Base-by-base conservation (phyloP, 225 moss, liverwort and hornwort genomes). In the Pseudoscleropodium purum region DNA sequence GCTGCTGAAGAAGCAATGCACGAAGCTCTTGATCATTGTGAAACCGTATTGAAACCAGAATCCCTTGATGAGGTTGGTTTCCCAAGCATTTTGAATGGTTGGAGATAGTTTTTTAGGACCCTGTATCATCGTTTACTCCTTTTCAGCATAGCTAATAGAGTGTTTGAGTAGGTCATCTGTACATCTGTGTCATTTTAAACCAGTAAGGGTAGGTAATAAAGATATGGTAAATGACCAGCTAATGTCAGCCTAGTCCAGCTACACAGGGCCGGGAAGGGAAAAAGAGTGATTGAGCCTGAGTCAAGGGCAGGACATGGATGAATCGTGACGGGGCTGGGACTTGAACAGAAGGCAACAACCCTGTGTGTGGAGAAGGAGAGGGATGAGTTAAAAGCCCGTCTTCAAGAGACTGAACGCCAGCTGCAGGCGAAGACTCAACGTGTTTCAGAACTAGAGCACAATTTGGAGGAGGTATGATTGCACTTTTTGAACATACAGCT, bases 1-100 rank as follows among this genome's bases (percentile, higher is more conserved):
- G 99, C 99, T 93, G 99, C 97, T 82, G 97, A 99, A 92, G 97
- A 94, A 90, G 99, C 99, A 91, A 99, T 99, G 99, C 97, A 97
- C 82, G 99, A 99, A 94, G 97, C 99, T 84, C 96, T 97, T 85
- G 97, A 97, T 89, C 97, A 95, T 68, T 94, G 96, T 94, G 97
- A 97, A 90, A 95, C 95, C 54, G 85, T 92, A 63, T 83, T 88
- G 86, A 94, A 97, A 93, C 94, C 95, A 81, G 97, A 99, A 87
- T 94, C 93, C 93, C 92, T 97, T 90, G 96, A 96, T 93, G 95
- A 97, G 97, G 99, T 97, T 92, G 85, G 92, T 91, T 86, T 79
- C 84, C 87, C 72, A 79, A 90, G 90, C 93, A 90, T 84, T 77
- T 89, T 85, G 76, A 87, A 89, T 59, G 85, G 82, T 90, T 92